Evolutionary conservation across 257 asterid species (phyloP).

Genomic region (Solanum gracilifrons): DNA sequence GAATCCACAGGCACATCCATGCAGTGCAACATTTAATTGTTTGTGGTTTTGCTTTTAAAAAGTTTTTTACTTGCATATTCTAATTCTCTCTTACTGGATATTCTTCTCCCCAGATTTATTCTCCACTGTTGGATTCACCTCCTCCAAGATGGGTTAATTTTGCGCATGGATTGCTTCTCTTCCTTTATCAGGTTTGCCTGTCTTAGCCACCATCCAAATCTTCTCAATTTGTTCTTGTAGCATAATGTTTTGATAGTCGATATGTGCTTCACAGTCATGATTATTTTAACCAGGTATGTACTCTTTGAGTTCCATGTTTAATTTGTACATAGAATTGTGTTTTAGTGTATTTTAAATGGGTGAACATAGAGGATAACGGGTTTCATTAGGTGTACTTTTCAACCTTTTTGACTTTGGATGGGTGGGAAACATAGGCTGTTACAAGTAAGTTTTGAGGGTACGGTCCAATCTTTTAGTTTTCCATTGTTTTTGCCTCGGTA

Average conservation of each 20-base stretch:
- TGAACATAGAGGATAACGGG: neutral
- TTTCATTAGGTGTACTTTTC: neutral
- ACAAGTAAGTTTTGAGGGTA: neutral
- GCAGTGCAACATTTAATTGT: slow-evolving; percentile 6
- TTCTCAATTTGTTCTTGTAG: neutral
- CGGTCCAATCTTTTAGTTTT: neutral
- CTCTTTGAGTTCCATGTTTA: neutral
- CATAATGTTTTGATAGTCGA: neutral
- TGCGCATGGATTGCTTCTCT: slow-evolving; percentile 85
- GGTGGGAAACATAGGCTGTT: neutral
- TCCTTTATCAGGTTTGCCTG: slow-evolving; percentile 68
- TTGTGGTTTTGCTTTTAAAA: neutral
- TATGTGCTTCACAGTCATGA: neutral
- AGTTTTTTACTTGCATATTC: neutral
- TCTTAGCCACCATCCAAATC: neutral
- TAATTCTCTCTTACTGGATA: slow-evolving; percentile 5
- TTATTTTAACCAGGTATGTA: neutral
- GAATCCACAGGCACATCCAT: slow-evolving; percentile 37
- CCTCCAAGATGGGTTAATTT: slow-evolving; percentile 96
- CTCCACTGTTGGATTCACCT: slow-evolving; percentile 82
- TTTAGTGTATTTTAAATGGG: neutral
- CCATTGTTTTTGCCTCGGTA: neutral
- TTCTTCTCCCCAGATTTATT: slow-evolving; percentile 50
- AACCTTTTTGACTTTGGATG: neutral
- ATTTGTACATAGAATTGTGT: neutral